These are phyloP conservation scores for Amanita molliuscula DNA, from an alignment of 768 basidiomycete species.

Conservation along the genomic window DNA sequence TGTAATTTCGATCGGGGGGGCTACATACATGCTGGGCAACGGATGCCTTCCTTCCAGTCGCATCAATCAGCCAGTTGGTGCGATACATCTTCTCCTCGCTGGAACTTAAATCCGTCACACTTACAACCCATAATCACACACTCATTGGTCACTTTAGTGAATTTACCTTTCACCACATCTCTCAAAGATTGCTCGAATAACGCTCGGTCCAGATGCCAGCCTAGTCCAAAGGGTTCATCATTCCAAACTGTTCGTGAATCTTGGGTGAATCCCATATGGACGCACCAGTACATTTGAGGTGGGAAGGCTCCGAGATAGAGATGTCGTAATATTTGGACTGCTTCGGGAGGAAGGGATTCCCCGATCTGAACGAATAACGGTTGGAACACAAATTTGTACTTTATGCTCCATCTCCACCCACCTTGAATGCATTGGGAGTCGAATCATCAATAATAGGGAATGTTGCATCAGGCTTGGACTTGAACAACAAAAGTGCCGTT, in stretches of 20 bases:
- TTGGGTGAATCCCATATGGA: slow-evolving; percentile 19
- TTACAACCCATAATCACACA: slow-evolving; percentile 2
- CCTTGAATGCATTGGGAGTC: slow-evolving; percentile 20
- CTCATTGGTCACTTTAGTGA: slow-evolving; percentile 5
- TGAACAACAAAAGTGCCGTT: slow-evolving; percentile 11
- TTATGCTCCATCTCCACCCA: too few species aligned
- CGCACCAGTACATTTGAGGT: slow-evolving; percentile 20
- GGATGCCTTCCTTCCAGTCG: slow-evolving; percentile 24
- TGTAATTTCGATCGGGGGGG: slow-evolving; percentile 10
- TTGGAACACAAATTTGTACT: not conserved
- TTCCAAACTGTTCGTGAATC: slow-evolving; percentile 18
- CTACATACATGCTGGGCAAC: slow-evolving; percentile 15
- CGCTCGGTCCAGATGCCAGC: slow-evolving; percentile 24
- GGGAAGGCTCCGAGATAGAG: slow-evolving; percentile 8
- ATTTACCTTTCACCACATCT: slow-evolving; percentile 4
- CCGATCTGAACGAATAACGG: slow-evolving; percentile 18
- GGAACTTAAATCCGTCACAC: not conserved
- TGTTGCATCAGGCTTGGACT: slow-evolving; percentile 11
- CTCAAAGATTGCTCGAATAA: slow-evolving; percentile 21
- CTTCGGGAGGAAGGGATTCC: slow-evolving; percentile 24
- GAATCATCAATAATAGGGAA: slow-evolving; percentile 23
- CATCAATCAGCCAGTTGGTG: slow-evolving; percentile 23
- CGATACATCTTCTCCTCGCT: slow-evolving; percentile 7
- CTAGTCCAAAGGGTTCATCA: slow-evolving; percentile 23
- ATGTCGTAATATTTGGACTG: slow-evolving; percentile 11